These are phyloP conservation scores for Aspergillus melleus DNA, from an alignment of 2,329 filamentous ascomycete genomes.

Conservation along the genomic window DNA sequence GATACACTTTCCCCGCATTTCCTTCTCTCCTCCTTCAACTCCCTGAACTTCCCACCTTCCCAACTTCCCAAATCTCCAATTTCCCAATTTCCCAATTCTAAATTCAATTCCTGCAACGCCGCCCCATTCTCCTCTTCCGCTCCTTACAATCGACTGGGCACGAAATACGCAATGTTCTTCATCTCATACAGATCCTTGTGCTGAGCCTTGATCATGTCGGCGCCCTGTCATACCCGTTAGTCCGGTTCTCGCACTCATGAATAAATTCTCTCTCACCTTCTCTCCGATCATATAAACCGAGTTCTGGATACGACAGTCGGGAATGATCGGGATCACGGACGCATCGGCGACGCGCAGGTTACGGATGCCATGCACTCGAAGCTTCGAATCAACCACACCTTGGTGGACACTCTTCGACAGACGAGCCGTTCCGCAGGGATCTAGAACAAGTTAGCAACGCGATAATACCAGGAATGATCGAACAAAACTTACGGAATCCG, in stretches of 20 bases:
- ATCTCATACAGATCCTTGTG: constrained; percentile 27
- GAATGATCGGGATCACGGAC: constrained; percentile 56
- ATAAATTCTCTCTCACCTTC: constrained; percentile 29
- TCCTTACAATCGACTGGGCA: constrained; percentile 19
- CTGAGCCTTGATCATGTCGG: constrained; percentile 29
- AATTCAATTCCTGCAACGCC: neutral
- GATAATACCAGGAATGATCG: neutral
- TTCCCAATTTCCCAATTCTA: neutral
- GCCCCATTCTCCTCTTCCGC: neutral
- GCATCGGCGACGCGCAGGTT: constrained; percentile 58
- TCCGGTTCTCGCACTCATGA: neutral
- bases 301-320: constrained; percentile 60
- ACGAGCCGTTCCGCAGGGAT: constrained; percentile 58
- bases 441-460: constrained; percentile 2
- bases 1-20: too few relatives aligned
- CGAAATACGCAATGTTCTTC: constrained; percentile 21
- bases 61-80: neutral
- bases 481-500: constrained; percentile 23
- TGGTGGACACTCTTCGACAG: constrained; percentile 54
- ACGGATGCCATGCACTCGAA: constrained; percentile 56
- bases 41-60: neutral
- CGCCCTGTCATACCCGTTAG: constrained; percentile 19
- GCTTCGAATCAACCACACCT: constrained; percentile 53
- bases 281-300: constrained; percentile 62
- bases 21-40: too few relatives aligned